Percentiles rank a stretch among this genome's conserved stretches.
phyloP scores from a whole-genome alignment of 306 rosid genomes.

The Begonia fuchsioides region DNA sequence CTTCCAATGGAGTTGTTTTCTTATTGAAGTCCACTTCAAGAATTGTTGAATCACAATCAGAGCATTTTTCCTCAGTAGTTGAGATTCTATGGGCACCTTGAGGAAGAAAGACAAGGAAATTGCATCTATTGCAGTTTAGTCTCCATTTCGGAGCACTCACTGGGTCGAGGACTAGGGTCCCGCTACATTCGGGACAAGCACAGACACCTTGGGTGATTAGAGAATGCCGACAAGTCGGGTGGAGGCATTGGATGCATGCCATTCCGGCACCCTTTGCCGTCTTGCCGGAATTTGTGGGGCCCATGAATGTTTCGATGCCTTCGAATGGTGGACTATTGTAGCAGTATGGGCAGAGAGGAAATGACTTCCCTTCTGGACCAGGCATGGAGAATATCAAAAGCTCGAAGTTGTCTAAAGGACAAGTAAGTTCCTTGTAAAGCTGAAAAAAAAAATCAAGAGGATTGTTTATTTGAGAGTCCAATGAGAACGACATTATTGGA shows the following conservation, averaged over 20 bases:
- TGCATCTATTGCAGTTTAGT: conserved; percentile 75
- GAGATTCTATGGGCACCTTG: conserved; percentile 86
- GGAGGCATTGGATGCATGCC: conserved; percentile 91
- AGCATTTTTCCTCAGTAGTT: conserved; percentile 53
- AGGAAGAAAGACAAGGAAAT: conserved; percentile 80
- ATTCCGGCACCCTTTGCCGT: conserved; percentile 85
- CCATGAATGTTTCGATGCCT: conserved; percentile 56
- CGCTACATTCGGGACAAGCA: conserved; percentile 92
- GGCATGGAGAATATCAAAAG: conserved; percentile 66
- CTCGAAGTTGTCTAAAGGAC: conserved; percentile 93
- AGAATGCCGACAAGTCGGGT: conserved; percentile 82
- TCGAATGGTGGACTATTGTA: conserved; percentile 95
- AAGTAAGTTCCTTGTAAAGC: conserved; percentile 81
- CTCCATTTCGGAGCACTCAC: conserved; percentile 88
- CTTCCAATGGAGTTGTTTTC: conserved; percentile 78
- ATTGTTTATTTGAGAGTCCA: not conserved
- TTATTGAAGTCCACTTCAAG: conserved; percentile 92
- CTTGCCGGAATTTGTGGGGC: conserved; percentile 34
- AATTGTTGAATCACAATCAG: conserved; percentile 65
- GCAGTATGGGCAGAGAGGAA: conserved; percentile 89
- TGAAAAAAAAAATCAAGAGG: conserved; percentile 20
- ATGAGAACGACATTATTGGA: too few relatives aligned
- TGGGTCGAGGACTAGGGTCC: conserved; percentile 82
- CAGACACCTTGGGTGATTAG: conserved; percentile 76
- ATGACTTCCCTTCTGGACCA: conserved; percentile 88